Evolutionary conservation across 495 filamentous ascomycete genomes (phyloP), one percentile per base, ranked within the genome.

Genomic region (Glutinoglossum americanum): DNA sequence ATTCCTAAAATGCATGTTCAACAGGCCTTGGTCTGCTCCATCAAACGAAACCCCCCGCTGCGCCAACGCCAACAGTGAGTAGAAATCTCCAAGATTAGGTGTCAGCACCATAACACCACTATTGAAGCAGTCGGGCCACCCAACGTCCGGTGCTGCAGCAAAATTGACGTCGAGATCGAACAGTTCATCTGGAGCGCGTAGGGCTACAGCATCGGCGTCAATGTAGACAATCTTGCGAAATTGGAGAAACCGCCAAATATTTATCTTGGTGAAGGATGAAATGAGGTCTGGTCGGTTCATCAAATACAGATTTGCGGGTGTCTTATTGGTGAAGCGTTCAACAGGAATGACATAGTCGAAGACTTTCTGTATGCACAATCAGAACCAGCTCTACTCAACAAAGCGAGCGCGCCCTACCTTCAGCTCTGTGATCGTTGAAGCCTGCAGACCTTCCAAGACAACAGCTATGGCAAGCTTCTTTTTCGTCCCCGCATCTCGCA

Each of bases 121-220:
- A 72, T 99, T 99, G 77, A 99, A 99, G 60, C 87, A 78, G 71
- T 99, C 92, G 32, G 92, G 92, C 93, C 93, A 99, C 64, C 92
- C 92, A 63, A 97, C 83, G 65, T 99, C 92, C 33, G 92, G 93
- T 15, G 84, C 87, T 1, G 92, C 92, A 3, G 89, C 87, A 64
- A 99, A 96, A 37, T 80, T 70, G 54, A 80, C 75, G 3, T 82
- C 71, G 56, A 94, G 64, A 26, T 82, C 74, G 64, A 99, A 87
- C 39, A 99, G 80, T 73, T 97, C 93, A 64, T 99, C 90, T 1
- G 89, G 88, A 30, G 88, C 86, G 57, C 87, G 74, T 54, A 95
- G 72, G 21, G 86, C 81, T 30, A 99, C 83, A 27, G 94, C 75
- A 65, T 99, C 92, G 59, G 86, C 82, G 66, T 99, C 92, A 51